Evolutionary conservation across 2,329 filamentous ascomycete genomes (phyloP), one percentile per base, ranked within the genome.

Genomic region (Arthrobotrys sinensis): DNA sequence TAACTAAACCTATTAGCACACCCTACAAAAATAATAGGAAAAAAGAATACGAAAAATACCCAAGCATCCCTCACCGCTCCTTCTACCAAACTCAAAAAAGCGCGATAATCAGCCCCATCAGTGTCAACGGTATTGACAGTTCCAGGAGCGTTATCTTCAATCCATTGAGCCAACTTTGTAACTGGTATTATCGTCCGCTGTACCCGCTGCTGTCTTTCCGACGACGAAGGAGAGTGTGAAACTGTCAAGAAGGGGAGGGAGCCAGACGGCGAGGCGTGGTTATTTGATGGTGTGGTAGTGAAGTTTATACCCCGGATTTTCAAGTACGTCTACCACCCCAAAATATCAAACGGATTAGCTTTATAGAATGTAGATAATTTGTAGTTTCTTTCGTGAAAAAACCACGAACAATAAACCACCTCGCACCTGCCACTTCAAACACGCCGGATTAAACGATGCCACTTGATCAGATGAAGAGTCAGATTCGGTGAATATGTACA

Each of bases 381-480:
- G n/a, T n/a, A n/a, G n/a, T n/a, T n/a, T n/a, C n/a, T n/a, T n/a
- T n/a, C n/a, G n/a, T n/a, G n/a, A n/a, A n/a, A 28, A 46, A 48
- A 45, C 16, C 64, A 65, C 50, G 55, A 67, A 70, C 48, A 63
- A 65, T 71, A 62, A 48, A 34, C 36, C 63, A 52, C 60, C 66
- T 81, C 89, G 81, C 82, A 95, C 93, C 92, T 98, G 96, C 94
- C 94, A 98, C 86, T 95, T 97, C 82, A 98, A 87, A 86, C 96
- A 99, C 75, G 91, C 90, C 10, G 96, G 96, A 83, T 98, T 98
- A 85, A 92, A 97, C 80, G 93, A 96, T 28, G 94, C 92, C 34
- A 86, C 85, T 70, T 84, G 84, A 38, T 90, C 91, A 81, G n/a
- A n/a, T n/a, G n/a, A n/a, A n/a, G 90, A 91, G n/a, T 88, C 85